Evolutionary conservation across 83 land plant species (phyloP), one percentile per base, ranked within the genome.

Genomic region (Thuja plicata): DNA sequence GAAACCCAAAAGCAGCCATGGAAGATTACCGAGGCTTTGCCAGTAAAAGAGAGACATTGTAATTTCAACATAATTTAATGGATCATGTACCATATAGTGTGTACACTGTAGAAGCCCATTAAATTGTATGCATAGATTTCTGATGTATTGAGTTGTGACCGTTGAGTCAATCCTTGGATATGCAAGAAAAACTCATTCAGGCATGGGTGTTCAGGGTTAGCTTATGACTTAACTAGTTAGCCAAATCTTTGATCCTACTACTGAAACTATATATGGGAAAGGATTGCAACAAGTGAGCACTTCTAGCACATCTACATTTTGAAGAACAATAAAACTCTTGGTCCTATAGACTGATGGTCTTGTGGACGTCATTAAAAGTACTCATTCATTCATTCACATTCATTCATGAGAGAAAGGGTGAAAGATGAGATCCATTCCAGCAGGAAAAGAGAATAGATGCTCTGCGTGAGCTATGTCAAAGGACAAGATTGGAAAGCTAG

Each of bases 11-110:
- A 91, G 54, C 80, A 77, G 84, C 70, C 84, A 87, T n/a, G 19
- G 90, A 86, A 92, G 92, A 66, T 90, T 94, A 55, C 94, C 94
- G 34, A 94, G 38, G 88, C 87, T 94, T 1, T 94, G 96, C 88
- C 92, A 94, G 86, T 94, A 32, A 84, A 84, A 45, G 30, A 50
- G 13, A 84, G 32, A 35, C 60, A 50, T 48, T 13, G 50, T 32
- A 84, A 84, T 84, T 48, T 84, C 86, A 84, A 48, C 86, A 84
- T 30, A 30, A 50, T 48, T 84, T 30, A 78, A 84, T 84, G 54
- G 57, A 84, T 50, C 86, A 2, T 84, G 86, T 84, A 84, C 86
- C 57, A 84, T 84, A 84, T 43, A 45, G 12, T 74, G 79, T 82
- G 50, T 82, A 82, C 30, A 43, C 30, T 82, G 52, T 45, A 45